Evolutionary conservation across 208 protist species (phyloP).

Genomic region (Leishmania arabica): DNA sequence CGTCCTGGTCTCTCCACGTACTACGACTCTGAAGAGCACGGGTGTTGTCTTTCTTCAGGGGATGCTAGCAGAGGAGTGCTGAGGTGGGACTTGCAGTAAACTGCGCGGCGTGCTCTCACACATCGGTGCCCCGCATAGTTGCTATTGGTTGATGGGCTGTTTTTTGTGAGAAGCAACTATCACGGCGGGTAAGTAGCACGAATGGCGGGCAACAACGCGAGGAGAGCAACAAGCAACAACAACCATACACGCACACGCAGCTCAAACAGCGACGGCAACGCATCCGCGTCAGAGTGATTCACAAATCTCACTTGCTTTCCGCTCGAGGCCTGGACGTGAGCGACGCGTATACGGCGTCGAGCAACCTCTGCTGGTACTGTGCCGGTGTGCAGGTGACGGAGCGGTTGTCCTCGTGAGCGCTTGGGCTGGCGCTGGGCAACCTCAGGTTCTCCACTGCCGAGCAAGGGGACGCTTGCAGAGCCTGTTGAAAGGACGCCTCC

Average conservation of each 20-base stretch:
- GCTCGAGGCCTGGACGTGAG: not conserved
- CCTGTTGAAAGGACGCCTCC: slow-evolving; percentile 34
- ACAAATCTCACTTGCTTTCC: not conserved
- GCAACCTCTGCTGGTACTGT: slow-evolving; percentile 47
- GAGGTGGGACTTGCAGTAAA: not conserved
- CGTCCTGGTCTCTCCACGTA: not conserved
- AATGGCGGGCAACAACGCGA: not conserved
- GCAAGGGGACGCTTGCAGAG: slow-evolving; percentile 13
- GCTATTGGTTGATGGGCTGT: not conserved
- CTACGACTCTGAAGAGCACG: not conserved
- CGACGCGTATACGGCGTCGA: slow-evolving; percentile 38
- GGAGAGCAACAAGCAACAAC: not conserved
- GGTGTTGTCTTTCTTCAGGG: not conserved
- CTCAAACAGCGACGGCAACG: not conserved
- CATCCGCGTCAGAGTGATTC: not conserved
- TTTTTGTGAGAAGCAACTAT: not conserved
- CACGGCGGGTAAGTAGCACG: not conserved
- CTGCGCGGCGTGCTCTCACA: no score
- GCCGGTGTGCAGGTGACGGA: slow-evolving; percentile 33
- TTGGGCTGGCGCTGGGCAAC: not conserved
- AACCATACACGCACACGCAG: not conserved
- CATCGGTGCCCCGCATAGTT: not conserved
- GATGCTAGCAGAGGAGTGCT: not conserved
- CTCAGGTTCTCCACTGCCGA: not conserved
- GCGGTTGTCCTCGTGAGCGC: not conserved